Percentiles rank a stretch among this genome's conserved stretches.
phyloP scores from a whole-genome alignment of 2,329 filamentous ascomycete genomes.

The Ophiocordyceps camponoti-saundersi region DNA sequence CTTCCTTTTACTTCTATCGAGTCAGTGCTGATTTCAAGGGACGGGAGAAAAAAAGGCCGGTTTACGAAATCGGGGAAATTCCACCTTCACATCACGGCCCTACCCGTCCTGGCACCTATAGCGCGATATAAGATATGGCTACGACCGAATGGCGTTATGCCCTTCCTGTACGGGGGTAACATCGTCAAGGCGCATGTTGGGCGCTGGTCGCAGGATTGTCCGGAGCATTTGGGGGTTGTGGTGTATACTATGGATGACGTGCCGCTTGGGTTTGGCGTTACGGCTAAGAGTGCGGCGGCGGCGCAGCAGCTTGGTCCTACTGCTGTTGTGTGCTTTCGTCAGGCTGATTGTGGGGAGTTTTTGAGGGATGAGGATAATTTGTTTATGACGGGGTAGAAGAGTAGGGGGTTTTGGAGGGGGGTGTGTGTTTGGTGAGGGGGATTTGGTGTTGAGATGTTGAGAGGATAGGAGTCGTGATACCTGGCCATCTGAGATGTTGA shows the following conservation, averaged over 20 bases:
- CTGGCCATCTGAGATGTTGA: too few species aligned
- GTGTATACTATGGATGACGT: constrained; percentile 87
- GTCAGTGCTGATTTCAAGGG: neutral
- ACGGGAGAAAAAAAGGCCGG: constrained; percentile 37
- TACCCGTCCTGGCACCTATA: constrained; percentile 78
- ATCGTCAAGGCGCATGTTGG: constrained; percentile 57
- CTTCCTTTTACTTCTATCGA: neutral
- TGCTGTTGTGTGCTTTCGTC: constrained; percentile 73
- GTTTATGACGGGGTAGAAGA: neutral
- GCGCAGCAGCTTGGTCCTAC: constrained; percentile 77
- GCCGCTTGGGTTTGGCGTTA: constrained; percentile 85
- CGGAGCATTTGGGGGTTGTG: constrained; percentile 82
- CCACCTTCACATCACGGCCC: constrained; percentile 74
- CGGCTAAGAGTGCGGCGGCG: constrained; percentile 73
- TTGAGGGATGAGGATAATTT: constrained; percentile 55
- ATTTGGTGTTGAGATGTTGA: too few species aligned
- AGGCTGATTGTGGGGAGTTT: constrained; percentile 91
- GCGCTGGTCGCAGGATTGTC: constrained; percentile 77
- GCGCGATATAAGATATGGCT: constrained; percentile 96
- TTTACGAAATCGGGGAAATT: constrained; percentile 97
- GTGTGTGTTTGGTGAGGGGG: too few species aligned
- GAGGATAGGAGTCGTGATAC: too few species aligned
- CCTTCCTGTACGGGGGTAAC: constrained; percentile 88
- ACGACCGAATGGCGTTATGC: constrained; percentile 92
- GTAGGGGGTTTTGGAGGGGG: too few species aligned